Conservation (phyloP, 2,329 filamentous ascomycete species). For the Kalmusia sp. region DNA sequence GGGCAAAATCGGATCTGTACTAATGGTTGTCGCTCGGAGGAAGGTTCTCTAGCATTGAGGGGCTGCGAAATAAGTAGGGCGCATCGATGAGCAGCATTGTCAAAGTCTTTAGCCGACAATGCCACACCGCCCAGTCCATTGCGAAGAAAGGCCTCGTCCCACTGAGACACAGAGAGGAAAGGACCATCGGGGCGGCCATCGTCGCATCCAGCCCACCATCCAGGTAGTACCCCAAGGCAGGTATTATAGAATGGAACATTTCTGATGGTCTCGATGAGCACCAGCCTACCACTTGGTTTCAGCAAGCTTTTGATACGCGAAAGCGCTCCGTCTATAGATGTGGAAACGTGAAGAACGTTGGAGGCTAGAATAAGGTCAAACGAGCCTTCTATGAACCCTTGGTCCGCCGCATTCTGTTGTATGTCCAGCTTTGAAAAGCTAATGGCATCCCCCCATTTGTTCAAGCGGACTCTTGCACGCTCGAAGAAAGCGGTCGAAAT, state of each 20-base stretch:
- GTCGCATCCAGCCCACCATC: neutral
- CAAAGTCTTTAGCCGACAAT: slow-evolving; percentile 1
- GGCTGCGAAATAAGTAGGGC: neutral
- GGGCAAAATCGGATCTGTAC: no score
- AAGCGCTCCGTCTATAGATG: slow-evolving; percentile 22
- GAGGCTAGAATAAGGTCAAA: slow-evolving; percentile 40
- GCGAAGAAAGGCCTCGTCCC: neutral
- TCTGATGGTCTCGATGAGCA: slow-evolving; percentile 4
- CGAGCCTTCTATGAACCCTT: slow-evolving; percentile 24
- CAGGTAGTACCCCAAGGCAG: neutral
- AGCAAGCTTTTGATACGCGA: slow-evolving; percentile 12
- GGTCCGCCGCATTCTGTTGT: slow-evolving; percentile 22
- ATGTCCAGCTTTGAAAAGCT: slow-evolving; percentile 29
- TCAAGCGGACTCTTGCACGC: neutral
- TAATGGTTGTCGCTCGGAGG: no score
- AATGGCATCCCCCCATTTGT: slow-evolving; percentile 14
- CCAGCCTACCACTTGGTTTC: slow-evolving; percentile 14
- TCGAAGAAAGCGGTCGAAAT: slow-evolving; percentile 19
- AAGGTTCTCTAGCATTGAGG: no score
- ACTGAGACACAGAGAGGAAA: neutral
- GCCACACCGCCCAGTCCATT: neutral
- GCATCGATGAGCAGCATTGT: neutral
- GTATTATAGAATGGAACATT: neutral
- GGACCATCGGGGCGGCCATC: slow-evolving; percentile 2
- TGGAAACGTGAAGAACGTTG: slow-evolving; percentile 40